phyloP scores from a whole-genome alignment of 2,329 filamentous ascomycete species.

The Apiospora pterosperma region DNA sequence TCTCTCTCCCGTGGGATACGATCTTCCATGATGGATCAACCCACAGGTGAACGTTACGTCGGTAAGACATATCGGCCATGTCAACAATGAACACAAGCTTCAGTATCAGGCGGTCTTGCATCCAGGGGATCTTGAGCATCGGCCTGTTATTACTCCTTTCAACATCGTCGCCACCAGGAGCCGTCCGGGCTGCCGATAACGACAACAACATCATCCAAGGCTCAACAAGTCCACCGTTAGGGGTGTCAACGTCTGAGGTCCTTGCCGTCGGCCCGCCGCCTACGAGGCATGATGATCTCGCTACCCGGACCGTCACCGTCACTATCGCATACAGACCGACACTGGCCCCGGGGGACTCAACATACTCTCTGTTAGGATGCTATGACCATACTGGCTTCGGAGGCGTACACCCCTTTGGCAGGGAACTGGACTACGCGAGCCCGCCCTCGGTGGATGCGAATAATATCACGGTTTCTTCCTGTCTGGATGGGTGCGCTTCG shows the following conservation, averaged over 20 bases:
- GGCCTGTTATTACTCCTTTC: not conserved
- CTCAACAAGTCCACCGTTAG: slow-evolving; percentile 8
- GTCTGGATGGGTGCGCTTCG: slow-evolving; percentile 18
- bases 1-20: not conserved
- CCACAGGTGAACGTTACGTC: not conserved
- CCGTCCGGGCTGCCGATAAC: not conserved
- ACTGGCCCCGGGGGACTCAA: slow-evolving; percentile 14
- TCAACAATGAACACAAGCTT: not conserved
- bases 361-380: slow-evolving; percentile 21
- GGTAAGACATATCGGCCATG: not conserved
- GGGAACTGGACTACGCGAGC: slow-evolving; percentile 12
- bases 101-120: slow-evolving; percentile 15
- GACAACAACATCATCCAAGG: not conserved
- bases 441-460: slow-evolving; percentile 10
- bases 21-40: not conserved
- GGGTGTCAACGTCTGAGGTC: slow-evolving; percentile 12
- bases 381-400: slow-evolving; percentile 15
- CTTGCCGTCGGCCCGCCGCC: not conserved
- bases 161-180: slow-evolving; percentile 5
- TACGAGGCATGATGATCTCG: not conserved
- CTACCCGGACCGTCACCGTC: slow-evolving; percentile 23
- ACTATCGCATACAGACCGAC: slow-evolving; percentile 25
- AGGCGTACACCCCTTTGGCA: slow-evolving; percentile 16
- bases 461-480: slow-evolving; percentile 18
- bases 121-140: slow-evolving; percentile 16